Percentiles rank a stretch among this genome's conserved stretches.
Evolutionary conservation across 164 flowering plant genomes (phyloP).

Genomic region (Malania oleifera): DNA sequence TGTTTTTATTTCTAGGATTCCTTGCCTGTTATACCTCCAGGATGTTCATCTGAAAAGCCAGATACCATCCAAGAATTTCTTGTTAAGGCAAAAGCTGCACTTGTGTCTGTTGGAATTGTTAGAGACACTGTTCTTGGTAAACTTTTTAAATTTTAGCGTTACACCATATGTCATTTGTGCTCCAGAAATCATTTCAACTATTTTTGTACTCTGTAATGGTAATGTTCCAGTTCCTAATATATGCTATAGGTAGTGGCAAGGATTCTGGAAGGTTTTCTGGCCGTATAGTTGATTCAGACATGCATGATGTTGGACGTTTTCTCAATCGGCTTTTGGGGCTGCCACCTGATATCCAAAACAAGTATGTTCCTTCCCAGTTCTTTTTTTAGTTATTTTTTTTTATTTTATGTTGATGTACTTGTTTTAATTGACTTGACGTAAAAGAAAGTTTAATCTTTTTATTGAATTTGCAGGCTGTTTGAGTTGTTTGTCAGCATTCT

Average conservation of each 20-base stretch:
- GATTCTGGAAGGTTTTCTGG: slow-evolving; percentile 71
- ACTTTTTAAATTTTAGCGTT: too few species aligned
- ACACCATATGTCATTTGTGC: neutral
- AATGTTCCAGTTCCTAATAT: neutral
- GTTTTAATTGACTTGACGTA: neutral
- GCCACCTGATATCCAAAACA: slow-evolving; percentile 95
- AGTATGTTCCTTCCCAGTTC: slow-evolving; percentile 48
- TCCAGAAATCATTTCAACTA: neutral
- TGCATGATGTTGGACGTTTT: slow-evolving; percentile 98
- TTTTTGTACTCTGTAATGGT: neutral
- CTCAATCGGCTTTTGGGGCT: slow-evolving; percentile 89
- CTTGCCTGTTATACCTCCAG: slow-evolving; percentile 84
- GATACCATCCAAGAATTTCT: slow-evolving; percentile 67
- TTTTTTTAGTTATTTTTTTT: too few species aligned
- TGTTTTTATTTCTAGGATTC: slow-evolving; percentile 50
- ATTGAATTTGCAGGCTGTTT: slow-evolving; percentile 63
- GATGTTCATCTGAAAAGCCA: slow-evolving; percentile 80
- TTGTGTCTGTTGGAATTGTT: slow-evolving; percentile 87
- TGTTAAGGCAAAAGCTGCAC: slow-evolving; percentile 82
- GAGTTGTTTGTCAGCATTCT: slow-evolving; percentile 81
- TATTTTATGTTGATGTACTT: slow-evolving; percentile 1
- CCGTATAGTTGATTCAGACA: slow-evolving; percentile 92
- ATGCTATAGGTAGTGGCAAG: slow-evolving; percentile 59
- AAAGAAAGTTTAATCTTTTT: slow-evolving; percentile 6
- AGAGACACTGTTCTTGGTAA: slow-evolving; percentile 75